phyloP scores from a whole-genome alignment of 345 rosid genomes.

The Syzygium oleosum region DNA sequence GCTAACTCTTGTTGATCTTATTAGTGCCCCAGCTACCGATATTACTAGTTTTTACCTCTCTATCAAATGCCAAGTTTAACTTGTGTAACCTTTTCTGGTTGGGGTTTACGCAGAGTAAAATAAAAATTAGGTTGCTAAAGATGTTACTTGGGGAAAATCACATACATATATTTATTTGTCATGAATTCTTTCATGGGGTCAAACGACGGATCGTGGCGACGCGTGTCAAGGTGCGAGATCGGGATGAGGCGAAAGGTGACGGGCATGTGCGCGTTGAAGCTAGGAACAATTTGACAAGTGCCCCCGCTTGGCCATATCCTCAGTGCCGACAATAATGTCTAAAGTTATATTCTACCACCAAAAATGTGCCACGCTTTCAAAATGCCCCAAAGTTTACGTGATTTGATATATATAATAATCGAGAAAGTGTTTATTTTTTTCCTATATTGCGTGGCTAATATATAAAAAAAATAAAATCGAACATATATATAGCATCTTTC shows the following conservation, averaged over 20 bases:
- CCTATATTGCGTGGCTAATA: not conserved
- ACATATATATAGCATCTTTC: too few species aligned
- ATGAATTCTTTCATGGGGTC: not conserved
- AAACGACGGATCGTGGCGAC: not conserved
- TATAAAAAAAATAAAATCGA: not conserved
- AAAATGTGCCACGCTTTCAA: not conserved
- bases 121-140: not conserved
- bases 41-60: not conserved
- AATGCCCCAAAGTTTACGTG: not conserved
- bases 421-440: not conserved
- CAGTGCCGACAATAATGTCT: not conserved
- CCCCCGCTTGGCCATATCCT: not conserved
- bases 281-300: not conserved
- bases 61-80: not conserved
- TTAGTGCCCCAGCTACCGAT: not conserved
- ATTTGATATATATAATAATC: not conserved
- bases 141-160: not conserved
- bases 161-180: not conserved
- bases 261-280: not conserved
- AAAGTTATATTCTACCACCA: not conserved
- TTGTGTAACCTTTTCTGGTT: not conserved
- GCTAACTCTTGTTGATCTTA: not conserved
- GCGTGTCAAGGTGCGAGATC: not conserved
- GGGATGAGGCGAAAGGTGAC: not conserved
- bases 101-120: not conserved